Evolutionary conservation across 2,329 filamentous ascomycete species (phyloP).

Genomic region (Aciculosporium take): DNA sequence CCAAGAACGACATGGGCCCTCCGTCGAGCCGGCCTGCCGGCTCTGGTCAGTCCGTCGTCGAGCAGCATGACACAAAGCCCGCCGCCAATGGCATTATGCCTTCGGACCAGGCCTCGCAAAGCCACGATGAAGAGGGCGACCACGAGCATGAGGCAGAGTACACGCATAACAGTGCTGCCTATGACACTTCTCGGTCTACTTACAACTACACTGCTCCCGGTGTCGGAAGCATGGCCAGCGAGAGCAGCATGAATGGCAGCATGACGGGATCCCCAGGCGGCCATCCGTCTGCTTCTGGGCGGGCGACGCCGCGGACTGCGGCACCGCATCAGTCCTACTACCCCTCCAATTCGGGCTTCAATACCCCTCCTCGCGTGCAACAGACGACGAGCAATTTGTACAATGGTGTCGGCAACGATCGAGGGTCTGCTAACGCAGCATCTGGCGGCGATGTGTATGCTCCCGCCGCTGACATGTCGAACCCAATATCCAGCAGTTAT

Average conservation of each 20-base stretch:
- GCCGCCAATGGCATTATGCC: slow-evolving; percentile 57
- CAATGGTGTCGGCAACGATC: slow-evolving; percentile 75
- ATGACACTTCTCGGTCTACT: slow-evolving; percentile 55
- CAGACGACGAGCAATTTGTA: slow-evolving; percentile 70
- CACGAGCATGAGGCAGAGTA: slow-evolving; percentile 72
- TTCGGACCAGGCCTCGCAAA: slow-evolving; percentile 32
- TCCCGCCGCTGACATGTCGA: slow-evolving; percentile 44
- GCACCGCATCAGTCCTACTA: slow-evolving; percentile 62
- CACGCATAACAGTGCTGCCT: slow-evolving; percentile 65
- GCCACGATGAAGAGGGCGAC: slow-evolving; percentile 54
- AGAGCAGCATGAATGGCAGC: slow-evolving; percentile 70
- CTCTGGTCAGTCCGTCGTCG: slow-evolving; percentile 44
- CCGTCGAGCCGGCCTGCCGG: slow-evolving; percentile 49
- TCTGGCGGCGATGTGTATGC: slow-evolving; percentile 56
- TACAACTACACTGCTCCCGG: slow-evolving; percentile 67
- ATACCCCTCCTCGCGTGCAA: slow-evolving; percentile 58
- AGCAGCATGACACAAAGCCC: slow-evolving; percentile 48
- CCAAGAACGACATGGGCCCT: slow-evolving; percentile 82
- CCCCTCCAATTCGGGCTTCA: slow-evolving; percentile 52
- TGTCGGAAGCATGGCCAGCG: slow-evolving; percentile 51
- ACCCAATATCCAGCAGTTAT: slow-evolving; percentile 47
- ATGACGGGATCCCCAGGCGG: slow-evolving; percentile 64
- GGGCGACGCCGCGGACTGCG: slow-evolving; percentile 73
- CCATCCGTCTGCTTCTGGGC: slow-evolving; percentile 67
- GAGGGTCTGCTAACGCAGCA: slow-evolving; percentile 44